Evolutionary conservation across 1,284 basidiomycete species (phyloP).

Genomic region (Volvariella surrecta): DNA sequence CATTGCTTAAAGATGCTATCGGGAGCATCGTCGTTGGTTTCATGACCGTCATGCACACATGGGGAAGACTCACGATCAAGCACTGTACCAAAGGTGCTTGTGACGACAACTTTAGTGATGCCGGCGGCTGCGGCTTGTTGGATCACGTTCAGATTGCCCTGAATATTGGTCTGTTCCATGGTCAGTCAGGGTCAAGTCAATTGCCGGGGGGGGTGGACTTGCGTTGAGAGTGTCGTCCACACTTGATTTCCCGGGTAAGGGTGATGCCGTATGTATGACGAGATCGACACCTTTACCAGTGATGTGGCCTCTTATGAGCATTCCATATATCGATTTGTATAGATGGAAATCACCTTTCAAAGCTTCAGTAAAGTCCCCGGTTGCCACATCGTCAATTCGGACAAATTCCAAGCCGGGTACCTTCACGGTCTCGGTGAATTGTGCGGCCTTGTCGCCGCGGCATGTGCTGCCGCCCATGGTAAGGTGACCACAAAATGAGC

Average conservation of each 20-base stretch:
- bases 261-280: constrained; percentile 22
- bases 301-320: neutral
- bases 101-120: constrained; percentile 23
- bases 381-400: constrained; percentile 21
- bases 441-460: constrained; percentile 12
- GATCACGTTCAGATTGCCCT: constrained; percentile 23
- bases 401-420: constrained; percentile 21
- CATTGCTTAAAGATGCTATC: constrained; percentile 2
- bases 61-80: constrained; percentile 15
- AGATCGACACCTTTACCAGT: constrained; percentile 19
- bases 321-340: neutral
- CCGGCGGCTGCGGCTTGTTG: constrained; percentile 21
- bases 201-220: constrained; percentile 5
- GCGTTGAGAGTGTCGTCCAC: constrained; percentile 20
- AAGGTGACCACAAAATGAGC: neutral
- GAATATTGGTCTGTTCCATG: constrained; percentile 14
- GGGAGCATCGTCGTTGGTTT: too few relatives aligned
- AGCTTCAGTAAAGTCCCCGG: constrained; percentile 18
- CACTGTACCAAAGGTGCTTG: constrained; percentile 20
- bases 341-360: constrained; percentile 17
- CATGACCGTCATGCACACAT: too few relatives aligned
- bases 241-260: constrained; percentile 20
- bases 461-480: constrained; percentile 10
- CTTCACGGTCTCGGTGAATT: constrained; percentile 11
- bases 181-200: neutral